These are phyloP conservation scores for Apostasia shenzhenica DNA, from an alignment of 106 monocot genomes.

Conservation along the genomic window DNA sequence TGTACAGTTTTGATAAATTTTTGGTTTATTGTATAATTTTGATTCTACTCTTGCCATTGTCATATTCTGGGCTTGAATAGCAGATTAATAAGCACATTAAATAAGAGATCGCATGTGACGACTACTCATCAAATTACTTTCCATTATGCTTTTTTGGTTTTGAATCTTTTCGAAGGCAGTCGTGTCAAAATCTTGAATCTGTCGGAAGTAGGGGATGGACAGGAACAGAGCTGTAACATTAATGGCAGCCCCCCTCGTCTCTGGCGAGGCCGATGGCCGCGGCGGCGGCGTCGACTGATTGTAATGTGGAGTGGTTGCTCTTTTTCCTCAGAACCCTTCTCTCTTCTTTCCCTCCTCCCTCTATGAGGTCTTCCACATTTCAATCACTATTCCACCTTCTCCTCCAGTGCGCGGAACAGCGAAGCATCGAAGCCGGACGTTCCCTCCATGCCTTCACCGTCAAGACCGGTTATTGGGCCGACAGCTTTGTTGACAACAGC, in stretches of 20 bases:
- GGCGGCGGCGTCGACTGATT: background rate
- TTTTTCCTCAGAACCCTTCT: background rate
- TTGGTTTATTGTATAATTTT: too few relatives aligned
- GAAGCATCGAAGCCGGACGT: slow-evolving; percentile 10
- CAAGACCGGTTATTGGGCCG: slow-evolving; percentile 31
- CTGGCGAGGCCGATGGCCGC: background rate
- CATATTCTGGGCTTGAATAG: too few relatives aligned
- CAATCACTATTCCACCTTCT: slow-evolving; percentile 24
- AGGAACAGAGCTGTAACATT: too few relatives aligned
- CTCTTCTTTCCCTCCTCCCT: background rate
- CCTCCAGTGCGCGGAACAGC: slow-evolving; percentile 24
- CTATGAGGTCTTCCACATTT: background rate
- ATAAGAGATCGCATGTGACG: too few relatives aligned
- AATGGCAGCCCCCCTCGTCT: background rate
- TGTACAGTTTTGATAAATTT: too few relatives aligned
- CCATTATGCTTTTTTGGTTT: too few relatives aligned
- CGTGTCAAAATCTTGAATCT: too few relatives aligned
- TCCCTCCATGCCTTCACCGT: slow-evolving; percentile 36
- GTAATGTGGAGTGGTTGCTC: background rate
- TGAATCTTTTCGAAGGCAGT: too few relatives aligned
- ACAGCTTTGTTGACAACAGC: slow-evolving; percentile 38
- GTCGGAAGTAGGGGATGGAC: too few relatives aligned
- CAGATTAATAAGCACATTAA: too few relatives aligned
- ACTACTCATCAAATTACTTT: too few relatives aligned
- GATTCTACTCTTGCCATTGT: too few relatives aligned